phyloP scores from a whole-genome alignment of 2,329 filamentous ascomycete genomes.

The Hypoxylon sp. region DNA sequence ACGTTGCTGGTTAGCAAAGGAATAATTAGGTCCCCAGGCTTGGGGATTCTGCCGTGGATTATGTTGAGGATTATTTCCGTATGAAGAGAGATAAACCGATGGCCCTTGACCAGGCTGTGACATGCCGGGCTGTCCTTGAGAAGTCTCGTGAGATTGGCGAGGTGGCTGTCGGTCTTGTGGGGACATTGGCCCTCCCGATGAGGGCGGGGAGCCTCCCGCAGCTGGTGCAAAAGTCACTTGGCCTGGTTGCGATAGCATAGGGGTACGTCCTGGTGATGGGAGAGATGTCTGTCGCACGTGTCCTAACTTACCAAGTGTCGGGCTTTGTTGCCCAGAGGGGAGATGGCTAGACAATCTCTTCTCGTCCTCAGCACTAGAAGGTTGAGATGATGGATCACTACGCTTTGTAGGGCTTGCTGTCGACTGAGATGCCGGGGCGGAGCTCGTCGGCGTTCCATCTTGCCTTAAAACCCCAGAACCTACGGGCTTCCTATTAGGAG shows the following conservation, averaged over 20 bases:
- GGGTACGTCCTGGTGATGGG: constrained; percentile 49
- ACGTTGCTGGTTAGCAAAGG: constrained; percentile 34
- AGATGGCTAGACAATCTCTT: constrained; percentile 43
- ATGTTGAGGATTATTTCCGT: constrained; percentile 19
- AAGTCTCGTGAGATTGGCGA: constrained; percentile 35
- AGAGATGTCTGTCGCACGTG: constrained; percentile 50
- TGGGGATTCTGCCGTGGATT: constrained; percentile 28
- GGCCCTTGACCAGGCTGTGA: constrained; percentile 18
- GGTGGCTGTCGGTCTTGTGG: constrained; percentile 37
- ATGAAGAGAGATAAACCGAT: not conserved
- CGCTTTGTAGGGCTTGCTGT: constrained; percentile 10
- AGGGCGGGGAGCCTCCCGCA: constrained; percentile 20
- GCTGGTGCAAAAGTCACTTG: constrained; percentile 38
- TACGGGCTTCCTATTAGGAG: constrained; percentile 53
- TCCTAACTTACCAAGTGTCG: constrained; percentile 41
- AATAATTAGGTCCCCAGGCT: constrained; percentile 42
- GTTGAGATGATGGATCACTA: constrained; percentile 28
- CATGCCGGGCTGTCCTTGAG: constrained; percentile 33
- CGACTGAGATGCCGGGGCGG: constrained; percentile 26
- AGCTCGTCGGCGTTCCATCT: constrained; percentile 42
- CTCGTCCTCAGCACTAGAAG: constrained; percentile 42
- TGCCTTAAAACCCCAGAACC: constrained; percentile 48
- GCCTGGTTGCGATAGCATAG: constrained; percentile 43
- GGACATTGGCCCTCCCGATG: constrained; percentile 32
- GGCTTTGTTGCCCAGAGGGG: constrained; percentile 46